phyloP scores from a whole-genome alignment of 495 filamentous ascomycete genomes.

The Penicillium salamii region DNA sequence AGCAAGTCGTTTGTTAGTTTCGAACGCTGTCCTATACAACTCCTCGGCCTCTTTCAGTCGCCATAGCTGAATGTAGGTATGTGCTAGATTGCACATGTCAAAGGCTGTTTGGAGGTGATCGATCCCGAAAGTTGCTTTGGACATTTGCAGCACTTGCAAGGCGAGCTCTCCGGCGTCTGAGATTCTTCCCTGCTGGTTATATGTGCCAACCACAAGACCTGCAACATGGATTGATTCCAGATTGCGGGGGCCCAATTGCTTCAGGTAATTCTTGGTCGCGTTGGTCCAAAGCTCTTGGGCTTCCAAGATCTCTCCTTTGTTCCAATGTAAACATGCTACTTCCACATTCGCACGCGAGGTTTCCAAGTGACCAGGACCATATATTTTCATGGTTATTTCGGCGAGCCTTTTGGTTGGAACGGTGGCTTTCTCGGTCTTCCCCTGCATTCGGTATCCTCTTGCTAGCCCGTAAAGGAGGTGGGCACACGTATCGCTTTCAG shows the following conservation, averaged over 20 bases:
- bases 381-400: too few relatives aligned
- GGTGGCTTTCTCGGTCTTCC: too few relatives aligned
- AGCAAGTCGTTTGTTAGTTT: neutral
- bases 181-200: slow-evolving; percentile 4
- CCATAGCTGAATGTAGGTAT: slow-evolving; percentile 2
- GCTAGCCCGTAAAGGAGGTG: too few relatives aligned
- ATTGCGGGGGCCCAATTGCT: neutral
- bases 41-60: slow-evolving; percentile 8
- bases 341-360: neutral
- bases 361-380: slow-evolving; percentile 10
- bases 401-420: too few relatives aligned
- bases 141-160: slow-evolving; percentile 1
- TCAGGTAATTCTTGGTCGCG: neutral
- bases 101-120: slow-evolving; percentile 6
- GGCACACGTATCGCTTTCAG: too few relatives aligned
- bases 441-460: too few relatives aligned
- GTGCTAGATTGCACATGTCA: neutral
- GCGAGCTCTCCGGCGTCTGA: slow-evolving; percentile 5
- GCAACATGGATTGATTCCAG: slow-evolving; percentile 7
- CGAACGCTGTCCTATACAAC: neutral
- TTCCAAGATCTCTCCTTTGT: neutral
- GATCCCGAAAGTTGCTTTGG: slow-evolving; percentile 1
- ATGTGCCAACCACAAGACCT: slow-evolving; percentile 7
- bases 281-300: neutral
- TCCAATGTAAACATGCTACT: neutral